A percentile compares a stretch with the other conserved stretches of the same genome.
Evolutionary conservation across 1,284 basidiomycete species (phyloP).

Genomic region (Ganoderma resinaceum): DNA sequence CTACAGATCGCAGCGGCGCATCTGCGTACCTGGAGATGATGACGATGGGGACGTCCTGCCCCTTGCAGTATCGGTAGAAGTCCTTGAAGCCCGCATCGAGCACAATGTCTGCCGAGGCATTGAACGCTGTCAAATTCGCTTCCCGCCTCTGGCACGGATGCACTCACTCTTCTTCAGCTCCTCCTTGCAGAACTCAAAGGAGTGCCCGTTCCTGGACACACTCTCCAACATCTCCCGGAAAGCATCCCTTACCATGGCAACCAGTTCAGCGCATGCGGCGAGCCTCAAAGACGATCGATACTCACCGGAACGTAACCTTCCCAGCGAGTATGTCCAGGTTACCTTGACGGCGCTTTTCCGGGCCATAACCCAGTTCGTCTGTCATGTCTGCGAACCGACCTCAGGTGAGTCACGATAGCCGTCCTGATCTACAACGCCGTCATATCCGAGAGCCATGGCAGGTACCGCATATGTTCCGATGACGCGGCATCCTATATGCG

Average conservation of each 20-base stretch:
- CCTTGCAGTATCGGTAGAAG: constrained; percentile 85
- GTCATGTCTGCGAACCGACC: constrained; percentile 68
- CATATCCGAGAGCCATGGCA: neutral
- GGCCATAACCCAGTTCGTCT: constrained; percentile 79
- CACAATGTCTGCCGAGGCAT: constrained; percentile 66
- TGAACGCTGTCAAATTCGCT: neutral
- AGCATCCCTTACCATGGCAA: constrained; percentile 60
- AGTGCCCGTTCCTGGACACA: constrained; percentile 66
- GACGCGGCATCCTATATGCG: neutral
- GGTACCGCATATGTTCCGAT: neutral
- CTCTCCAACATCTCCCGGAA: constrained; percentile 85
- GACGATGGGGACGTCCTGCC: constrained; percentile 82
- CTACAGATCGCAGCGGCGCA: neutral
- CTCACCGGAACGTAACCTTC: constrained; percentile 74
- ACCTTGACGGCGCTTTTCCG: constrained; percentile 68
- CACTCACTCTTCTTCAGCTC: constrained; percentile 56
- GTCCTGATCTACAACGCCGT: neutral
- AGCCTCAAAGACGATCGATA: constrained; percentile 2
- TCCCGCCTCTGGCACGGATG: neutral
- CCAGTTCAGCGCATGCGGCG: neutral
- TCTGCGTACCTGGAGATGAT: constrained; percentile 86
- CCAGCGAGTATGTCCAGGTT: constrained; percentile 79
- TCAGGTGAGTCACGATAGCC: neutral
- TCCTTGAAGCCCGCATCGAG: constrained; percentile 89
- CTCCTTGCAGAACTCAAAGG: constrained; percentile 84